Evolutionary conservation across 2,329 filamentous ascomycete species (phyloP).

Genomic region (Dactylonectria macrodidyma): DNA sequence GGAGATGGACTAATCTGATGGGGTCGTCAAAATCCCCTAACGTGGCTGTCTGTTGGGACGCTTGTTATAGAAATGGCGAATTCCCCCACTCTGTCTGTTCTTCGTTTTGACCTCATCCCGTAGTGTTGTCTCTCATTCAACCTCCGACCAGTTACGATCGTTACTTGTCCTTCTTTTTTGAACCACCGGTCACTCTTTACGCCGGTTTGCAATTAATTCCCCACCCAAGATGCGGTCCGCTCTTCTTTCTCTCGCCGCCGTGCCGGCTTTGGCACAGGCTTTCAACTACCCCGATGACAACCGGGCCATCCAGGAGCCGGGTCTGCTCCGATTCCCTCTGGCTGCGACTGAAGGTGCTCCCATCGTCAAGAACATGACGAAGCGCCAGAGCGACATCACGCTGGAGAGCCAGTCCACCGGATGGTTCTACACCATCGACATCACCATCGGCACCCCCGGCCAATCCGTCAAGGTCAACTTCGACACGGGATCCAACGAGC

Average conservation of each 20-base stretch:
- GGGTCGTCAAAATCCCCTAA: too few relatives aligned
- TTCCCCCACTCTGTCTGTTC: not conserved
- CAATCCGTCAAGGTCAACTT: constrained; percentile 57
- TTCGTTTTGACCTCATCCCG: not conserved
- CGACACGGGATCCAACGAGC: constrained; percentile 59
- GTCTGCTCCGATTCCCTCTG: constrained; percentile 50
- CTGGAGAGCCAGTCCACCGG: constrained; percentile 48
- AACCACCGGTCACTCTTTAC: constrained; percentile 46
- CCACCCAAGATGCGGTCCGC: constrained; percentile 48
- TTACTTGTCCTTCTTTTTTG: constrained; percentile 18
- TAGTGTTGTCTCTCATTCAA: not conserved
- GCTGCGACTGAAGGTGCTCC: constrained; percentile 47
- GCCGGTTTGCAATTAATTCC: constrained; percentile 32
- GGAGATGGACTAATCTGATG: not conserved
- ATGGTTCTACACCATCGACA: constrained; percentile 57
- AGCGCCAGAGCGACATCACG: constrained; percentile 49
- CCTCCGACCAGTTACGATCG: constrained; percentile 19
- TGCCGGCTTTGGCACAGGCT: constrained; percentile 48
- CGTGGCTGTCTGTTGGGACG: not conserved
- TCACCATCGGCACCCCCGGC: constrained; percentile 56
- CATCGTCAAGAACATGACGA: constrained; percentile 46
- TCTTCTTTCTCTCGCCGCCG: constrained; percentile 48
- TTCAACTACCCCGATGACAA: constrained; percentile 42
- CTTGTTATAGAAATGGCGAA: not conserved
- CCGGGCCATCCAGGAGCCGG: constrained; percentile 40